Conservation (phyloP, 106 monocot species). For the Acorus gramineus region DNA sequence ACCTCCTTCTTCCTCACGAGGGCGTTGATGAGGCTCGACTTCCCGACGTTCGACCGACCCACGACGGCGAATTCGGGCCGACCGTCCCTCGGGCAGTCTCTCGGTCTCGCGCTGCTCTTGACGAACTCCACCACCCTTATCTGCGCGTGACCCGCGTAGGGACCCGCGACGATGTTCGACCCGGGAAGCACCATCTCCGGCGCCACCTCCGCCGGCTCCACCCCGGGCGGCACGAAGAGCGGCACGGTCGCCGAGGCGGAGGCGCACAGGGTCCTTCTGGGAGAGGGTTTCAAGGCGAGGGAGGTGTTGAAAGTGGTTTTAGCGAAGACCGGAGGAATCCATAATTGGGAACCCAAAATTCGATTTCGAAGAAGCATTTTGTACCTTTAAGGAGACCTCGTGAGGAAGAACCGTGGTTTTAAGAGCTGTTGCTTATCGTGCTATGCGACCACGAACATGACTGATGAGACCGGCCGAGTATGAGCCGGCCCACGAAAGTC, state of each 20-base stretch:
- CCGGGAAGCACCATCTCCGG: conserved; percentile 67
- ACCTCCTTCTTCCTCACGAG: conserved; percentile 74
- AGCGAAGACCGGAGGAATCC: too few relatives aligned
- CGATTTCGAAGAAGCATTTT: too few relatives aligned
- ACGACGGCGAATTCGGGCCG: conserved; percentile 91
- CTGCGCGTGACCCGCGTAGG: conserved; percentile 78
- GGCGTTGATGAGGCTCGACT: conserved; percentile 87
- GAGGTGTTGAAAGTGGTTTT: too few relatives aligned
- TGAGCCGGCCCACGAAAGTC: too few relatives aligned
- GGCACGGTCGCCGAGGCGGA: background rate
- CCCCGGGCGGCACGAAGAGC: conserved; percentile 36
- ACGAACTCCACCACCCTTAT: conserved; percentile 77
- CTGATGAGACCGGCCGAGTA: too few relatives aligned
- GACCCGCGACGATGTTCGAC: conserved; percentile 91
- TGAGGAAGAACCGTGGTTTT: too few relatives aligned
- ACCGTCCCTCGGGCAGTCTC: conserved; percentile 76
- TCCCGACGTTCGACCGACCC: conserved; percentile 90
- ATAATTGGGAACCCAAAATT: too few relatives aligned
- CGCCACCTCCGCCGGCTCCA: conserved; percentile 27
- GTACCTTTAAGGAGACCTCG: too few relatives aligned
- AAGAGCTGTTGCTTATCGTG: too few relatives aligned
- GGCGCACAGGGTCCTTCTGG: too few relatives aligned
- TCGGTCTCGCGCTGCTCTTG: conserved; percentile 70
- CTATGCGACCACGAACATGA: too few relatives aligned
- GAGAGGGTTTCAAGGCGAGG: too few relatives aligned